Evolutionary conservation across 805 yeast genomes (phyloP), one percentile per base, ranked within the genome.

Genomic region (Millerozyma acaciae): DNA sequence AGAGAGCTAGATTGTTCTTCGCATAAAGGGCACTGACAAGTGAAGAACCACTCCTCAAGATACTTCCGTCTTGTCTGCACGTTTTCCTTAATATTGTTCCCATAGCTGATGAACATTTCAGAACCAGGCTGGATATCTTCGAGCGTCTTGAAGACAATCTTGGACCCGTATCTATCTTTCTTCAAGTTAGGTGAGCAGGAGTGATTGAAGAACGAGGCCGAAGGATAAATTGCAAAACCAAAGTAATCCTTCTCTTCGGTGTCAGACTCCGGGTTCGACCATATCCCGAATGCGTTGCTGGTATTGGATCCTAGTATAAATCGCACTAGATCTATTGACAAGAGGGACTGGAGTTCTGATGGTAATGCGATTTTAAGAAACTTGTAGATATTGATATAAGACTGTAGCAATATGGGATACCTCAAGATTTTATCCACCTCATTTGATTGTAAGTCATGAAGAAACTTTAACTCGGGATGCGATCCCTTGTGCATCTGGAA

Each of bases 251-350:
- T 51, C 23, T 68, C 69, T 38, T 75, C 82, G 2, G 60, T 60
- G 3, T 50, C 56, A 5, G 43, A 54, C 2, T 57, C 37, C 8
- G 42, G 37, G 7, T 50, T 52, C 30, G 79, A 75, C 83, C 85
- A 78, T 15, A 78, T 75, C 1, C 86, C 86, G 53, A 80, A 80
- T 1, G 85, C 80, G 47, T 80, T 80, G 10, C 82, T 80, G 31
- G 77, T 70, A 42, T 79, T 81, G 24, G 70, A 58, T 2, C 85
- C 86, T 30, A 75, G 57, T 2, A 75, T 66, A 10, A 57, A 54
- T 28, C 84, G 58, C 12, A 78, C 52, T 4, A 40, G 40, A 2
- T 52, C 53, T 1, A 70, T 51, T 3, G 68, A 63, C 9, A 78
- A 48, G 10, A 48, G 40, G 1, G 49, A 52, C 22, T 61, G 65